phyloP scores from a whole-genome alignment of 1,284 basidiomycete genomes.

The Gomphus bonarii region DNA sequence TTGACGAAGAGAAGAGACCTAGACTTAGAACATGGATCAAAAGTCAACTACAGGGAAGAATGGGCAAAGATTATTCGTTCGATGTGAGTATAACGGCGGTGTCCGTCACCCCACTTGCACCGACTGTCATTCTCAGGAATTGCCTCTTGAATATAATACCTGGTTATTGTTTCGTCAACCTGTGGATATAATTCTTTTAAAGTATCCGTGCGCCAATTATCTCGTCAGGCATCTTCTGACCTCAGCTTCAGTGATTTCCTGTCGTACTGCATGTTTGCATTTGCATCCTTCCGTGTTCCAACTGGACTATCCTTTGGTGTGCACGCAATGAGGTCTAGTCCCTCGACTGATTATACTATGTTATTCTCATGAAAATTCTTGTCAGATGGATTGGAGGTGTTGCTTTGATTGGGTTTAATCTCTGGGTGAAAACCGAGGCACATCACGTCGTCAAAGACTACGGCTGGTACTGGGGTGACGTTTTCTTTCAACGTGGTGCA shows the following conservation, averaged over 20 bases:
- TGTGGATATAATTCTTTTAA: constrained; percentile 93
- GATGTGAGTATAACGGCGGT: constrained; percentile 43
- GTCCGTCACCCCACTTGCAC: constrained; percentile 10
- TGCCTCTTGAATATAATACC: constrained; percentile 77
- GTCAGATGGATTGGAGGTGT: constrained; percentile 80
- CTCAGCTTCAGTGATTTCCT: constrained; percentile 70
- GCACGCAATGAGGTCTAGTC: constrained; percentile 63
- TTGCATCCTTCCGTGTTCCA: constrained; percentile 80
- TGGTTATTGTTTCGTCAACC: constrained; percentile 90
- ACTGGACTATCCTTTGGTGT: constrained; percentile 63
- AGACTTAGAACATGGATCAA: constrained; percentile 73
- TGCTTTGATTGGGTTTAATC: constrained; percentile 84
- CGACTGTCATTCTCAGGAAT: constrained; percentile 35
- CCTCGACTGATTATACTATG: background rate
- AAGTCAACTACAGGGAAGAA: constrained; percentile 81
- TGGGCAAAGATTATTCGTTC: constrained; percentile 91
- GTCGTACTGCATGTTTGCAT: constrained; percentile 93
- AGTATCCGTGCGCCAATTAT: constrained; percentile 41
- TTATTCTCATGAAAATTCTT: constrained; percentile 9
- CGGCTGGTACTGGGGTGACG: constrained; percentile 98
- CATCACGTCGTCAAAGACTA: constrained; percentile 93
- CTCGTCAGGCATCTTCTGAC: background rate
- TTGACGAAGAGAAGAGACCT: constrained; percentile 64
- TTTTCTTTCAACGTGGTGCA: constrained; percentile 87
- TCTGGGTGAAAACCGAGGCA: constrained; percentile 98